A percentile compares a stretch with the other conserved stretches of the same genome.
Conservation (phyloP, 305 asterid genomes). For the Rubia balearica region DNA sequence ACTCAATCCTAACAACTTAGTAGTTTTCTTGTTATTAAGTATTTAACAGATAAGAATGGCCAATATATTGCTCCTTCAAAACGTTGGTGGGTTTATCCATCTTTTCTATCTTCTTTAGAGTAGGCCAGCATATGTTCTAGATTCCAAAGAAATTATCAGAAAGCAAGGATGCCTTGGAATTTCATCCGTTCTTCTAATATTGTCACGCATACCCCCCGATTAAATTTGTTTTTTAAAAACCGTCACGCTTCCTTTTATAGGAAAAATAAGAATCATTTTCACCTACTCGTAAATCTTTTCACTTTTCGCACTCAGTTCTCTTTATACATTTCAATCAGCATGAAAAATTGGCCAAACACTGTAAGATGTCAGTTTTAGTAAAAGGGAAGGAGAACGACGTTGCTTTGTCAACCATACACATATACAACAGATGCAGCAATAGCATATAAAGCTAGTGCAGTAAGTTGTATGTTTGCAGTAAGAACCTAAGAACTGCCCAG, state of each 20-base stretch:
- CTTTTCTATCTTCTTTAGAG: too few relatives aligned
- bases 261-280: too few relatives aligned
- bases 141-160: not conserved
- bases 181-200: not conserved
- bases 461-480: conserved; percentile 15
- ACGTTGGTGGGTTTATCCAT: not conserved
- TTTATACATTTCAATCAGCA: not conserved
- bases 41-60: not conserved
- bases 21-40: not conserved
- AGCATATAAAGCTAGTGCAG: conserved; percentile 6
- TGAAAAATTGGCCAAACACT: not conserved
- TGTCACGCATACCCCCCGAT: not conserved
- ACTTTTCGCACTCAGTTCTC: not conserved
- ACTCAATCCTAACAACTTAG: too few relatives aligned
- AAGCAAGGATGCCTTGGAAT: not conserved
- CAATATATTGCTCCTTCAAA: not conserved
- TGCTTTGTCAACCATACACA: conserved; percentile 5
- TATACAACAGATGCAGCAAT: not conserved
- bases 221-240: too few relatives aligned
- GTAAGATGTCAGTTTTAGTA: not conserved
- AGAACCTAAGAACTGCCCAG: conserved; percentile 29
- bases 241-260: not conserved
- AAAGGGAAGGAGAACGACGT: not conserved
- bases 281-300: not conserved
- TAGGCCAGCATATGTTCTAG: not conserved